Conservation (phyloP, 352 stramenopile species). For the Pythium biforme region DNA sequence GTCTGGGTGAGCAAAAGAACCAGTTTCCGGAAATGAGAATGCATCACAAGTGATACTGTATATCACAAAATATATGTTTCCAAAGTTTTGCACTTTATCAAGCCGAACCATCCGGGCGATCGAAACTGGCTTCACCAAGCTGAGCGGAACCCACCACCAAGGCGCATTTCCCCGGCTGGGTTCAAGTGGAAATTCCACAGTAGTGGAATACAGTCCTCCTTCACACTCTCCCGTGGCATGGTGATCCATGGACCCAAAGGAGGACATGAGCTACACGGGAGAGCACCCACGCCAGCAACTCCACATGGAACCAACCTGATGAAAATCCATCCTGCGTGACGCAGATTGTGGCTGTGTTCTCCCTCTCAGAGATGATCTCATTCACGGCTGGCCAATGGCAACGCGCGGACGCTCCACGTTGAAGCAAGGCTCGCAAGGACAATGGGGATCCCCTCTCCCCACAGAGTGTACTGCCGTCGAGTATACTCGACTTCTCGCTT, state of each 20-base stretch:
- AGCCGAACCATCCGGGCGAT: not conserved
- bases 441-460: no score
- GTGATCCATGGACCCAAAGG: not conserved
- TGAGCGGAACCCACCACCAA: not conserved
- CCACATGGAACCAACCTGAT: not conserved
- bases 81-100: not conserved
- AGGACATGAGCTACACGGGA: not conserved
- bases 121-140: slow-evolving; percentile 7
- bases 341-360: no score
- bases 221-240: no score
- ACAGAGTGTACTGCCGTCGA: no score
- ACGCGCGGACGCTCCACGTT: no score
- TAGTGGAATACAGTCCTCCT: no score
- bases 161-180: no score
- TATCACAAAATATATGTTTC: not conserved
- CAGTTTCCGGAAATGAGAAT: not conserved
- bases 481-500: no score
- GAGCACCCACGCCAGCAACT: no score
- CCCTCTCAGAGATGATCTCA: not conserved
- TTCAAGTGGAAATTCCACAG: no score
- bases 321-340: no score
- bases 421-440: no score
- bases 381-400: not conserved
- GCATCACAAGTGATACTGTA: not conserved
- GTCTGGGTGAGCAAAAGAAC: not conserved